A percentile compares a stretch with the other conserved stretches of the same genome.
Evolutionary conservation across 2,329 filamentous ascomycete species (phyloP).

Genomic region (Aspergillus intermedius): DNA sequence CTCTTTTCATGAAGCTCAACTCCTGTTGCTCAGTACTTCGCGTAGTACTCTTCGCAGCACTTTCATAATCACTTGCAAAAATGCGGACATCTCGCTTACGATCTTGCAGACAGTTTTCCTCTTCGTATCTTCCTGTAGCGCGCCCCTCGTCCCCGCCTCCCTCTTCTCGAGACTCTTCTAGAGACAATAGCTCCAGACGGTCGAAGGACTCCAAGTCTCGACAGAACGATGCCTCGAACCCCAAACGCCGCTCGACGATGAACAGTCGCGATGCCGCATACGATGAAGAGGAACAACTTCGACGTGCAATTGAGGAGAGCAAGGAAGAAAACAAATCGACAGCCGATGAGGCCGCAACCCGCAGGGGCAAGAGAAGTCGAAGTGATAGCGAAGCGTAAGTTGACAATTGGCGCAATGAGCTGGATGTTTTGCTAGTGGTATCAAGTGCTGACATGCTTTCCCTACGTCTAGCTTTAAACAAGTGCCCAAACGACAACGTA

Average conservation of each 20-base stretch:
- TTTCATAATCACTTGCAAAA: slow-evolving; percentile 6
- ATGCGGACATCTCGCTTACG: slow-evolving; percentile 22
- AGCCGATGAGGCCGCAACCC: slow-evolving; percentile 49
- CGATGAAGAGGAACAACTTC: slow-evolving; percentile 84
- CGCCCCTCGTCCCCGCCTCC: slow-evolving; percentile 40
- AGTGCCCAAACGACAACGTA: slow-evolving; percentile 74
- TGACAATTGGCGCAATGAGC: slow-evolving; percentile 1
- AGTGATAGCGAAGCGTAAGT: slow-evolving; percentile 94
- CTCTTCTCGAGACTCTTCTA: slow-evolving; percentile 39
- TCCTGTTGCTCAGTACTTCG: background rate
- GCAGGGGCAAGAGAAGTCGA: slow-evolving; percentile 72
- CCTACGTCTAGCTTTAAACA: slow-evolving; percentile 57
- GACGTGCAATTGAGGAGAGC: slow-evolving; percentile 89
- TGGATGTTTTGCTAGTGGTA: slow-evolving; percentile 11
- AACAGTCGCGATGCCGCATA: slow-evolving; percentile 93
- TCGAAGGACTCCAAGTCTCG: slow-evolving; percentile 40
- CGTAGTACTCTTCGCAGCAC: background rate
- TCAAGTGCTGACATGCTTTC: slow-evolving; percentile 18
- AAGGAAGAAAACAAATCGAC: slow-evolving; percentile 65
- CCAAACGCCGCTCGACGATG: slow-evolving; percentile 91
- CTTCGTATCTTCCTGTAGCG: slow-evolving; percentile 56
- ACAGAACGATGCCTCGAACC: slow-evolving; percentile 52
- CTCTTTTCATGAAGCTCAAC: background rate
- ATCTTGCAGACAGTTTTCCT: slow-evolving; percentile 52
- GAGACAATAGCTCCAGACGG: slow-evolving; percentile 30